A percentile compares a stretch with the other conserved stretches of the same genome.
These are phyloP conservation scores for Ambrosia hybrid DNA, from an alignment of 140 eudicot species.

Conservation along the genomic window DNA sequence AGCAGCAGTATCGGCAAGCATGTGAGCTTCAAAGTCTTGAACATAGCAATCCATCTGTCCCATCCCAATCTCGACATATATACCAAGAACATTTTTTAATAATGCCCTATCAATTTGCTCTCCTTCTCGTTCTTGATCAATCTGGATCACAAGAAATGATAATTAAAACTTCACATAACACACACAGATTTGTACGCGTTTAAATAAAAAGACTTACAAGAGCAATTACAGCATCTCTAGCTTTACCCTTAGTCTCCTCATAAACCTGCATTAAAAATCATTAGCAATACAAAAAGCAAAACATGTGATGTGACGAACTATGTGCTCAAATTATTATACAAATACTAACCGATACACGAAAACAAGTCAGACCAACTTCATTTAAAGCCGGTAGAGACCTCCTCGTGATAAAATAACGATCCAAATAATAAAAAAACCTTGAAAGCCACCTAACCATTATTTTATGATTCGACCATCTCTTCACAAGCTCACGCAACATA, in stretches of 20 bases:
- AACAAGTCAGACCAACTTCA: constrained; percentile 71
- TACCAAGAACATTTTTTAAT: constrained; percentile 48
- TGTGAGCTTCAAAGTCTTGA: constrained; percentile 53
- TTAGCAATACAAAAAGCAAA: not conserved
- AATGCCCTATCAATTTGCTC: constrained; percentile 75
- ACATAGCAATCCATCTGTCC: constrained; percentile 53
- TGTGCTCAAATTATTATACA: not conserved
- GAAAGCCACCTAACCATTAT: constrained; percentile 89
- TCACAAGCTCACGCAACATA: constrained; percentile 76
- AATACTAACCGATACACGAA: constrained; percentile 62
- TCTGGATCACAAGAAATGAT: constrained; percentile 25
- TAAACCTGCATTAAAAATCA: constrained; percentile 49
- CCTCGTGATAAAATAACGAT: constrained; percentile 69
- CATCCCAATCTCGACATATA: constrained; percentile 54
- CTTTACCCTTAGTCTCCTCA: constrained; percentile 46
- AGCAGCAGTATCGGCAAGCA: constrained; percentile 64
- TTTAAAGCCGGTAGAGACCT: constrained; percentile 52
- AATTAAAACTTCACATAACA: not conserved
- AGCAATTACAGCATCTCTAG: constrained; percentile 59
- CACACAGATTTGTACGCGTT: not conserved
- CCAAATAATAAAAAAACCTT: constrained; percentile 68
- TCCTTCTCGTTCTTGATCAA: constrained; percentile 64
- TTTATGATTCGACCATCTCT: constrained; percentile 76
- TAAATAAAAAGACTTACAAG: constrained; percentile 45
- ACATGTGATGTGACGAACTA: not conserved